Evolutionary conservation across 306 rosid species (phyloP), one percentile per base, ranked within the genome.

Genomic region (Potentilla sterilis): DNA sequence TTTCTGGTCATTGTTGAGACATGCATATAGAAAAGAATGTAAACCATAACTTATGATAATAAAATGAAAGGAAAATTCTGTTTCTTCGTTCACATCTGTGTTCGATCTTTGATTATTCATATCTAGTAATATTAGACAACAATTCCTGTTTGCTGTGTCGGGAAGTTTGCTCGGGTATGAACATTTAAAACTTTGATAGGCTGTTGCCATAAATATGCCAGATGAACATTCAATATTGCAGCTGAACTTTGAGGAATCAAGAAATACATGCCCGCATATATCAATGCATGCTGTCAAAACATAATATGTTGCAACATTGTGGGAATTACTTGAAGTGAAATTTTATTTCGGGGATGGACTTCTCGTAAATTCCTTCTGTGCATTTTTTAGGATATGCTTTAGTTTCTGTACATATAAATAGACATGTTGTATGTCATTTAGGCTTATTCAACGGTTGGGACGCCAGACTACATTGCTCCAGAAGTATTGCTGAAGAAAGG

Each of bases 401-500:
- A 63, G 28, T 69, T 40, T 59, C 43, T 77, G 38, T 65, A 52
- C 35, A 54, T 83, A 69, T 70, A 37, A 75, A 58, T 78, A 24
- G 61, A 72, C 69, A 70, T 78, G 42, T 34, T 28, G 34, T 55
- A 42, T 63, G 44, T 16, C 75, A 42, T 83, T 5, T 87, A 92
- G 97, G 97, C 97, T 42, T 92, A 87, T 85, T 92, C 96, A 69
- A 89, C 94, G 0, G 97, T 92, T 73, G 97, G 97, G 82, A 92
- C 97, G 22, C 97, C 96, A 11, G 97, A 92, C 71, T 92, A 90
- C 82, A 92, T 92, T 83, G 97, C 97, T 61, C 93, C 97, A 11
- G 97, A 92, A 78, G 97, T 92, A 44, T 73, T 92, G 59, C 79
- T 88, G 82, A 88, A 91, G 83, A 90, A 81, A 85, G 97, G 97